These are phyloP conservation scores for Darksidea phi DNA, from an alignment of 495 filamentous ascomycete genomes.

Conservation along the genomic window DNA sequence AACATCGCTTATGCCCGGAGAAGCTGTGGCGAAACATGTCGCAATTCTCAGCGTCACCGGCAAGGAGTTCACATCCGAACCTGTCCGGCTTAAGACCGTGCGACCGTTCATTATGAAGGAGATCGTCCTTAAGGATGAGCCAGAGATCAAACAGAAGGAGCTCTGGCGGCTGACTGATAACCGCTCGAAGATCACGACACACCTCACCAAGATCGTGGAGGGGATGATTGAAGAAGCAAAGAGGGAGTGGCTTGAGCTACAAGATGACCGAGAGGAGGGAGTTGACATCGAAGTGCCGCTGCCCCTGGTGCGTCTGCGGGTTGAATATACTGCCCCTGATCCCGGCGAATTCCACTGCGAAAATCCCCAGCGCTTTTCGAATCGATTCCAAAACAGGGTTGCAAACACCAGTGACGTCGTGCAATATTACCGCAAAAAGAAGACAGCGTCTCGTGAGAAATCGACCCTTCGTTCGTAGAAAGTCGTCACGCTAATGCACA, in stretches of 20 bases:
- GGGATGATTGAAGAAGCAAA: conserved; percentile 85
- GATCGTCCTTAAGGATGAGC: conserved; percentile 72
- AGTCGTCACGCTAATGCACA: neutral
- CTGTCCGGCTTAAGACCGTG: conserved; percentile 80
- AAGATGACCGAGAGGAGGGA: conserved; percentile 57
- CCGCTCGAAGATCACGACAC: conserved; percentile 70
- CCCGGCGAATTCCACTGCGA: conserved; percentile 85
- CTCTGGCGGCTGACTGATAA: conserved; percentile 80
- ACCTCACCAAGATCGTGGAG: conserved; percentile 74
- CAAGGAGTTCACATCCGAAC: conserved; percentile 75
- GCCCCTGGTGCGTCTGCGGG: conserved; percentile 82
- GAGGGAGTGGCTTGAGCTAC: conserved; percentile 69
- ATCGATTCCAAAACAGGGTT: conserved; percentile 83
- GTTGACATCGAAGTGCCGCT: conserved; percentile 62
- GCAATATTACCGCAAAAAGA: conserved; percentile 87
- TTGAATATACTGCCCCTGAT: conserved; percentile 86
- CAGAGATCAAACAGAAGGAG: conserved; percentile 61
- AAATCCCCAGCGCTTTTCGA: conserved; percentile 96
- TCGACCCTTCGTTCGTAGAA: neutral
- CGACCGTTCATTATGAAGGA: conserved; percentile 88
- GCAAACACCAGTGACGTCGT: conserved; percentile 94
- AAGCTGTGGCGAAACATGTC: conserved; percentile 89
- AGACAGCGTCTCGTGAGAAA: conserved; percentile 42
- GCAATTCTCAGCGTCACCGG: conserved; percentile 81
- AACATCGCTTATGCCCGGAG: conserved; percentile 84